phyloP scores from a whole-genome alignment of 805 yeast genomes.

The Dipodascus albidus region DNA sequence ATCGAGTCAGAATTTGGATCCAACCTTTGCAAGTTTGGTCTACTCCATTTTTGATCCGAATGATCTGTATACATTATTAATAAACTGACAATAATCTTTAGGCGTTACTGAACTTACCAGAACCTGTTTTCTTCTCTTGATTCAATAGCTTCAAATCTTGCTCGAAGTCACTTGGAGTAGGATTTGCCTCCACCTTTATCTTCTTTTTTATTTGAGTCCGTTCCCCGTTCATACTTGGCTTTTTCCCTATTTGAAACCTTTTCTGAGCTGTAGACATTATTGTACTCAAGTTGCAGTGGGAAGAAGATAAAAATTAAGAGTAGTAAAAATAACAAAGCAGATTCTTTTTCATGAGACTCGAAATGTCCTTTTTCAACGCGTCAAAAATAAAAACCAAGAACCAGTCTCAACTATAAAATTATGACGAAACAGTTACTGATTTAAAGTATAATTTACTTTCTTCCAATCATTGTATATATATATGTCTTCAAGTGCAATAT shows the following conservation, averaged over 20 bases:
- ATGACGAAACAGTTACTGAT: no score
- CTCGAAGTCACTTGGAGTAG: conserved; percentile 37
- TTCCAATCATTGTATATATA: no score
- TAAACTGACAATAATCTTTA: conserved; percentile 9
- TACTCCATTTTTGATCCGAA: conserved; percentile 38
- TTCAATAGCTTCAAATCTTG: conserved; percentile 38
- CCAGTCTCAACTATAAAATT: no score
- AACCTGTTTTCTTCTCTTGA: conserved; percentile 22
- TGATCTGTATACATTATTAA: conserved; percentile 27
- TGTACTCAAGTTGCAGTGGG: not conserved
- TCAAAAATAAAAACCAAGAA: no score
- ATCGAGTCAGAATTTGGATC: conserved; percentile 40
- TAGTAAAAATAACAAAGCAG: no score
- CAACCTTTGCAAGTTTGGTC: conserved; percentile 40
- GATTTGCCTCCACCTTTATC: not conserved
- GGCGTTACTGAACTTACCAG: conserved; percentile 10
- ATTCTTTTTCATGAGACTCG: no score
- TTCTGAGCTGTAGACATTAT: not conserved
- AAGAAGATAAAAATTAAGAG: no score
- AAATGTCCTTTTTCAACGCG: no score
- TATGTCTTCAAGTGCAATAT: no score
- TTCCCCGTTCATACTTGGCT: not conserved
- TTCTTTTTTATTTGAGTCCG: not conserved
- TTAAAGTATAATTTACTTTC: no score
- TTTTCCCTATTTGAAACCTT: not conserved